Evolutionary conservation across 805 yeast species (phyloP).

Genomic region (Pichia ethanolica): DNA sequence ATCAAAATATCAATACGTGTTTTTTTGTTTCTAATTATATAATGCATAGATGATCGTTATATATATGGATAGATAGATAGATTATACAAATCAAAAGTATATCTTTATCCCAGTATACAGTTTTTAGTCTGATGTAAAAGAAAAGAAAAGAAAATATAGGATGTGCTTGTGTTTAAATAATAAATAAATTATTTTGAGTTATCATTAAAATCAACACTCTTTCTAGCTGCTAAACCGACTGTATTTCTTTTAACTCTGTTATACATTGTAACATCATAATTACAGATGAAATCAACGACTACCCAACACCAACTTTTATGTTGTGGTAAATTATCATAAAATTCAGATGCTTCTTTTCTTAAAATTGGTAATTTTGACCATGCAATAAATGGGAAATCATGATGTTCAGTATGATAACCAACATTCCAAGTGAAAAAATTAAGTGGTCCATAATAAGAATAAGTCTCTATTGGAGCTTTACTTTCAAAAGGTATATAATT

Average conservation of each 20-base stretch:
- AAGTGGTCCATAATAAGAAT: constrained; percentile 77
- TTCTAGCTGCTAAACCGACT: constrained; percentile 28
- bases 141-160: too few relatives aligned
- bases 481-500: constrained; percentile 24
- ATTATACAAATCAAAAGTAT: too few relatives aligned
- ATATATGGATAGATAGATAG: too few relatives aligned
- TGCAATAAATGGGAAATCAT: constrained; percentile 89
- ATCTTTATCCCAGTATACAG: too few relatives aligned
- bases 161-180: too few relatives aligned
- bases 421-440: constrained; percentile 84
- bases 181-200: constrained; percentile 18
- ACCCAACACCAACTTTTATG: constrained; percentile 77
- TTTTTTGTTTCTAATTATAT: too few relatives aligned
- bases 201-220: constrained; percentile 27
- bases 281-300: constrained; percentile 60
- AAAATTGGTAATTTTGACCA: constrained; percentile 74
- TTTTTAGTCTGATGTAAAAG: too few relatives aligned
- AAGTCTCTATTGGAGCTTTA: constrained; percentile 69
- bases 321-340: constrained; percentile 70
- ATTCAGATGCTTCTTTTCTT: constrained; percentile 64
- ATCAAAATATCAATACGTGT: too few relatives aligned
- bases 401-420: constrained; percentile 92
- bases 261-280: constrained; percentile 63
- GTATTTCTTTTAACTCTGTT: constrained; percentile 68
- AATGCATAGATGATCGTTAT: too few relatives aligned